Evolutionary conservation across 257 asterid species (phyloP), one percentile per base, ranked within the genome.

Genomic region (Nyctanthes arbortristis): DNA sequence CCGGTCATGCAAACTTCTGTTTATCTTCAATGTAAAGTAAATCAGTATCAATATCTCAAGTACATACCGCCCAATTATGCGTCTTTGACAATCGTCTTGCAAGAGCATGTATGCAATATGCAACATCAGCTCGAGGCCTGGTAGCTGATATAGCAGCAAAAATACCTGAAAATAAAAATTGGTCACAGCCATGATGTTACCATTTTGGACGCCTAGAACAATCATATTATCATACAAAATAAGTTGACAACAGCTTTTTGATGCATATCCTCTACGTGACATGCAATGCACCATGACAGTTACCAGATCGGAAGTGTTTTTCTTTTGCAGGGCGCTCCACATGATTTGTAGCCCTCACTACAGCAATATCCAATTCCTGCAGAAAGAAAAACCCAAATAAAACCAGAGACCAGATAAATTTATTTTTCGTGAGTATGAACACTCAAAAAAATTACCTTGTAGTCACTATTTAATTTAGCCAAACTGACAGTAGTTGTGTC

Each of bases 121-220:
- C 97, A 79, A 93, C 99, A 81, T 93, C 99, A 69, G 99, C 99
- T 69, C 99, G 88, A 25, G 99, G 97, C 79, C 96, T 85, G 54
- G 96, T 87, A 67, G 96, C 96, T 69, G 97, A 91, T 73, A 93
- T 49, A 60, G 96, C 92, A 71, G 93, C 87, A 82, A 93, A 91
- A 70, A 93, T 78, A 67, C 96, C 99, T 93, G 92, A 37, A 84
- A 74, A 36, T 61, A 65, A 66, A n/a, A 25, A 69, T 67, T 27
- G 61, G 54, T 34, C 61, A 68, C 39, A 40, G 52, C 61, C 67
- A 69, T 78, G 61, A 83, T 37, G 27, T 45, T 59, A 70, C 73
- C 64, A 52, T 37, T 58, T 24, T 13, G 56, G 12, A 63, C 52
- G 61, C 39, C 37, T 28, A 28, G 32, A 2, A 36, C 14, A 65